A percentile compares a stretch with the other conserved stretches of the same genome.
Conservation (phyloP, 2,329 filamentous ascomycete species). For the Penicillium paneum region DNA sequence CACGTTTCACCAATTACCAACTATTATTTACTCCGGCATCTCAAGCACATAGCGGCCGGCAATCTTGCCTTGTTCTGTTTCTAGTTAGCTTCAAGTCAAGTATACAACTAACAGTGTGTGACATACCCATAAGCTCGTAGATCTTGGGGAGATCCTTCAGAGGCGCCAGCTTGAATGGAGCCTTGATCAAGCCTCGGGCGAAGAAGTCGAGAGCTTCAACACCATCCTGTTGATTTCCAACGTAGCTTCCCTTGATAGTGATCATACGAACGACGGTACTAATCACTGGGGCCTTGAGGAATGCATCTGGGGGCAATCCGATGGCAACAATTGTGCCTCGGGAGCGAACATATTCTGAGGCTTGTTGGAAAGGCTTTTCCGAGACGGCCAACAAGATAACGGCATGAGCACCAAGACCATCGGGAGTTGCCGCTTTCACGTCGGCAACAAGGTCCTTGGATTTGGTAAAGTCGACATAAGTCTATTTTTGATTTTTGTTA, state of each 20-base stretch:
- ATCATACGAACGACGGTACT: constrained; percentile 84
- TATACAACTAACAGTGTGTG: background rate
- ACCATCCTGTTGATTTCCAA: constrained; percentile 82
- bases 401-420: constrained; percentile 69
- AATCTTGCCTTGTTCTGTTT: constrained; percentile 17
- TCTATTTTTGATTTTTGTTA: constrained; percentile 19
- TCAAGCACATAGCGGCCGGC: constrained; percentile 18
- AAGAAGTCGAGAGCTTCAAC: constrained; percentile 87
- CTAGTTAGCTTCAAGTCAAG: background rate
- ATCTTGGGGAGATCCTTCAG: constrained; percentile 73
- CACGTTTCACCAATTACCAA: background rate
- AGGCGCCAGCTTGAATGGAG: constrained; percentile 77
- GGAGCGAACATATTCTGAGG: constrained; percentile 76
- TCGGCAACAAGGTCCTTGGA: constrained; percentile 74
- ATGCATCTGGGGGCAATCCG: constrained; percentile 72
- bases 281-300: constrained; percentile 74
- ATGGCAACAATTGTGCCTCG: constrained; percentile 80
- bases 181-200: constrained; percentile 72
- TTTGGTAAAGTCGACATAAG: constrained; percentile 72
- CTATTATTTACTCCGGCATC: constrained; percentile 7
- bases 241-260: constrained; percentile 82
- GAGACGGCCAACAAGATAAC: constrained; percentile 77
- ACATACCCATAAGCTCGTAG: constrained; percentile 62
- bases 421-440: constrained; percentile 73
- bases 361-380: constrained; percentile 92